Percentiles rank a stretch among this genome's conserved stretches.
These are phyloP conservation scores for Hypoxylon sp. DNA, from an alignment of 2,329 filamentous ascomycete genomes.

Conservation along the genomic window DNA sequence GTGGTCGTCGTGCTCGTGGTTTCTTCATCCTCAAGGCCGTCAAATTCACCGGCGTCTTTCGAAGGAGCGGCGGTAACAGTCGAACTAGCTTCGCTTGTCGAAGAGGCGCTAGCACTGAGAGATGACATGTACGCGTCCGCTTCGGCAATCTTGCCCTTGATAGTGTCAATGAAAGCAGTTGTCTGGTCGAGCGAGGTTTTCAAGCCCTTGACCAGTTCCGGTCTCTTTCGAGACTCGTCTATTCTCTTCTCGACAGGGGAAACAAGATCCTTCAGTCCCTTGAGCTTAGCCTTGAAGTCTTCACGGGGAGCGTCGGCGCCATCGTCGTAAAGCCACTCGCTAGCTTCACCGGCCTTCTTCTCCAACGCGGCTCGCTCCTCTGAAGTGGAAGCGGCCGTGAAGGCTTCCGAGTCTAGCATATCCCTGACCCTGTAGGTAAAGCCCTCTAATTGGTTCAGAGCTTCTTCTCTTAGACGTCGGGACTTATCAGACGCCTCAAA, in stretches of 20 bases:
- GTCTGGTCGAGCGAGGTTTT: constrained; percentile 76
- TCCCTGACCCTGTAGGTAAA: constrained; percentile 92
- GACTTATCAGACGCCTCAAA: constrained; percentile 87
- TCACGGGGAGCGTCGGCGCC: constrained; percentile 78
- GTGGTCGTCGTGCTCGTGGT: constrained; percentile 49
- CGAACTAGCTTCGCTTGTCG: constrained; percentile 51
- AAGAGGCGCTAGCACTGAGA: constrained; percentile 56
- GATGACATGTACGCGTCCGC: constrained; percentile 69
- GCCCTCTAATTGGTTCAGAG: constrained; percentile 89
- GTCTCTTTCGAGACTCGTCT: constrained; percentile 75
- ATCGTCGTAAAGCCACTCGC: constrained; percentile 92
- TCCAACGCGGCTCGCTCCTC: constrained; percentile 72
- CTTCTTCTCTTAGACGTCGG: constrained; percentile 80
- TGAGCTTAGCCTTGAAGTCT: constrained; percentile 77
- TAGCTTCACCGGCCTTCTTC: constrained; percentile 70
- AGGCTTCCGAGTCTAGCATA: constrained; percentile 78
- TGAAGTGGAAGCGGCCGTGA: constrained; percentile 74
- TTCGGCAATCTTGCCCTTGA: constrained; percentile 74
- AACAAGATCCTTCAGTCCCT: constrained; percentile 79
- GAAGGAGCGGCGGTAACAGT: constrained; percentile 57
- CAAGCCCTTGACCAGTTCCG: constrained; percentile 71
- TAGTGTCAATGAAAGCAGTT: constrained; percentile 71
- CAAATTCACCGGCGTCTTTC: constrained; percentile 62
- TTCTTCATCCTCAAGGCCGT: constrained; percentile 79
- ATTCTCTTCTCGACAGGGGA: constrained; percentile 78